Base-by-base conservation (phyloP, 768 basidiomycete species). In the Hypholoma sublateritium region DNA sequence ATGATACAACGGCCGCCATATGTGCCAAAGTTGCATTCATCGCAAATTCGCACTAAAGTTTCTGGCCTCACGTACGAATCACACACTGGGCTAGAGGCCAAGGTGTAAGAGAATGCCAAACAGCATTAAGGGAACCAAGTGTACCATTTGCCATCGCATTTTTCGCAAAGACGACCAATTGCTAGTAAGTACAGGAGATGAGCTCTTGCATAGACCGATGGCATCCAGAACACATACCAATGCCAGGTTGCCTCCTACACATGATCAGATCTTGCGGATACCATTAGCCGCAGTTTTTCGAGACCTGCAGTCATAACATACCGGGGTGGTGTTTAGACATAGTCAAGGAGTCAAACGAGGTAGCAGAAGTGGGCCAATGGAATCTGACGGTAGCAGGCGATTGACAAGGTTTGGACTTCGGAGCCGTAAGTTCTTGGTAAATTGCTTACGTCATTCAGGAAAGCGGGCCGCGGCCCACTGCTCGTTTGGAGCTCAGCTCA, bases 31-130 rank as follows among this genome's bases (percentile, higher is more conserved):
- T 98, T 98, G 75, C 97, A 99, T 77, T 99, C 97, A 70, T 99
- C 97, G 72, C 97, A 99, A 63, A 98, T 98, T 60, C 96, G 86
- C 57, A 98, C 97, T 62, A 98, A 82, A 21, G 96, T 98, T 75
- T 96, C 95, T 65, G 97, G 97, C 65, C 97, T 86, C 60, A 99
- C 97, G 75, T 98, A 98, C 55, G 96, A 98, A 77, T 99, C 96
- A 77, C 96, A 99, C 44, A 98, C 93, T 8, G 96, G 96, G 72
- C 96, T 99, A 45, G 25, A 19, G 52, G 51, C 32, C 43, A 41
- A 44, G 14, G 45, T 53, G 24, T 16, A 9, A 12, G 43, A 19
- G 12, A 16, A 11, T 14, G 16, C 34, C 6, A n/a, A 16, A 45
- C 28, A 11, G 21, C 8, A 34, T 22, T n/a, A 17, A 32, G 19